Evolutionary conservation across 352 stramenopile genomes (phyloP), one percentile per base, ranked within the genome.

Genomic region (Elongisporangium prolatum): DNA sequence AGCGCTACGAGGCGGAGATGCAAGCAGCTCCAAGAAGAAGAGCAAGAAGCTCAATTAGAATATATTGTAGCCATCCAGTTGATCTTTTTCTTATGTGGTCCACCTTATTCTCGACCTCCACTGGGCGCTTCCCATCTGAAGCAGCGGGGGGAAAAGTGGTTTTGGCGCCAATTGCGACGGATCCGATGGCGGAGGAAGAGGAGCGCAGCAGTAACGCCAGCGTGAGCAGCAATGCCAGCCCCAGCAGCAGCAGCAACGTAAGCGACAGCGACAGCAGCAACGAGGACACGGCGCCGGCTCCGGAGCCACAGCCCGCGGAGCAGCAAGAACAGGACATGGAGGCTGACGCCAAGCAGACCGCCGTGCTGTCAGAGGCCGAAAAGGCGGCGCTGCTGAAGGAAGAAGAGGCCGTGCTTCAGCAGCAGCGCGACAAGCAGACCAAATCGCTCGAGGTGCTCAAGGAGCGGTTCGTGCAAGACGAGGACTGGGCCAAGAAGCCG

Each of bases 361-460:
- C 68, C 49, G 63, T 76, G 18, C 57, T 93, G 20, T 86, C 84
- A 21, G 61, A 59, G 9, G 80, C 81, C 38, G 81, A 95, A 61
- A 75, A 80, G 22, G 77, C 71, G 7, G 71, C 71, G 28, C 61
- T 95, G 17, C 68, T 79, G 18, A 54, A 68, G 38, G 86, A 95
- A 56, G 86, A 95, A 56, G 86, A 90, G 47, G 50, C 54, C 10
- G 80, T 89, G 20, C 62, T 91, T 1, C 71, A 80, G 57, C 76
- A 89, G n/a, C 86, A 95, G 61, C 82, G 85, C 54, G 82, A 92
- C 56, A 77, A 71, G 38, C 86, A 95, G 66, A 73, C 44, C 67
- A 89, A 91, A 58, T 85, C 81, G 9, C 68, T 95, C 17, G 83
- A 84, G 57, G 75, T 76, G 6, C 72, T 95, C 20, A 84, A 85